These are phyloP conservation scores for Umbelopsis vinacea DNA, from an alignment of 192 early-diverging fungal species.

Conservation along the genomic window DNA sequence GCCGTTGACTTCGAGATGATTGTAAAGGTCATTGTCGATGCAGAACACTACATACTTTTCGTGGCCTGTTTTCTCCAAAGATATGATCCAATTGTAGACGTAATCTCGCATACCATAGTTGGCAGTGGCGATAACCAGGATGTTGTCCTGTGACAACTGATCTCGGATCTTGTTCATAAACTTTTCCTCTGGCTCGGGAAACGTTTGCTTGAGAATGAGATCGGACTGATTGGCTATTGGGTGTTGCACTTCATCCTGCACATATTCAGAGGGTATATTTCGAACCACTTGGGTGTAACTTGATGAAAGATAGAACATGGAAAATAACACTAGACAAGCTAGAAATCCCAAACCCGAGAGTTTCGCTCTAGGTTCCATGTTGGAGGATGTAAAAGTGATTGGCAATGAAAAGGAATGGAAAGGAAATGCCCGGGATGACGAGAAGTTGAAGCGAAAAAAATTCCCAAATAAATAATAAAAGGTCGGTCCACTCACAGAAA, in stretches of 20 bases:
- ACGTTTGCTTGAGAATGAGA: neutral
- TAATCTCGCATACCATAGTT: conserved; percentile 37
- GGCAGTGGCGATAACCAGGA: conserved; percentile 32
- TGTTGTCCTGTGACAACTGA: conserved; percentile 8
- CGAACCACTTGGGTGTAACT: conserved; percentile 14
- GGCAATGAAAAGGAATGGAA: neutral
- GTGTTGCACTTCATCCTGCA: neutral
- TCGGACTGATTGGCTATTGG: neutral
- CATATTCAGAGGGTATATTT: neutral
- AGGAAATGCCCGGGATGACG: neutral
- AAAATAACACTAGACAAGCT: neutral
- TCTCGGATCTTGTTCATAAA: conserved; percentile 8
- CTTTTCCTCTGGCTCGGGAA: conserved; percentile 1
- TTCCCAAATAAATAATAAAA: no score
- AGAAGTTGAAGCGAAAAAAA: neutral
- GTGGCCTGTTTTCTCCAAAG: conserved; percentile 24
- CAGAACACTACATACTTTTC: conserved; percentile 37
- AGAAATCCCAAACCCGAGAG: neutral
- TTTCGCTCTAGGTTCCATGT: conserved; percentile 13
- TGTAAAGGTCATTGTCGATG: conserved; percentile 32
- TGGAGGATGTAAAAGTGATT: neutral
- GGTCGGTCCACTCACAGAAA: no score
- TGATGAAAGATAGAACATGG: conserved; percentile 4
- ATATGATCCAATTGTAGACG: conserved; percentile 41
- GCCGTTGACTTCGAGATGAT: conserved; percentile 23